Percentiles rank a stretch among this genome's conserved stretches.
phyloP scores from a whole-genome alignment of 495 filamentous ascomycete species.

The Echria macrotheca region DNA sequence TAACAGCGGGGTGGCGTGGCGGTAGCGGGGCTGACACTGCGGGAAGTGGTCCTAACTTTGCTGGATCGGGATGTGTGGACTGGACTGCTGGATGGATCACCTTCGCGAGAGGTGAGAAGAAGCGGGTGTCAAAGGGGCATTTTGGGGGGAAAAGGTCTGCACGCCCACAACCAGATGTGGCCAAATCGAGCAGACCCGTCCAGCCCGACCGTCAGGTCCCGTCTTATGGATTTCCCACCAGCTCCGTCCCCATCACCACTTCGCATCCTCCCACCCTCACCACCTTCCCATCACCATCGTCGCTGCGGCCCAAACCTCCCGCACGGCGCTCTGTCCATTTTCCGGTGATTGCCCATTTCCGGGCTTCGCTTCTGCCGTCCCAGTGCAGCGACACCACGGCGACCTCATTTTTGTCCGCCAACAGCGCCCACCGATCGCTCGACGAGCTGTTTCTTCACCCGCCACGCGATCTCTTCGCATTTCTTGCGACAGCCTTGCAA shows the following conservation, averaged over 20 bases:
- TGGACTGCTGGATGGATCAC: constrained; percentile 32
- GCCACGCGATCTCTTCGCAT: constrained; percentile 12
- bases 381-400: constrained; percentile 12
- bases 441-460: background rate
- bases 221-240: constrained; percentile 20
- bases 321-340: constrained; percentile 3
- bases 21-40: constrained; percentile 26
- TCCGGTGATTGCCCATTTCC: constrained; percentile 16
- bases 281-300: constrained; percentile 24
- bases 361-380: constrained; percentile 12
- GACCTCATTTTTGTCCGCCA: constrained; percentile 3
- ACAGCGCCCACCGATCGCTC: background rate
- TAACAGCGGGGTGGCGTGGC: constrained; percentile 16
- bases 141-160: constrained; percentile 29
- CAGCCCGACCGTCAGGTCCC: constrained; percentile 20
- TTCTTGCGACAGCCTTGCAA: constrained; percentile 16
- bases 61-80: constrained; percentile 27
- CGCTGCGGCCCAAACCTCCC: constrained; percentile 15
- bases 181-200: constrained; percentile 27
- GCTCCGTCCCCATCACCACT: constrained; percentile 16
- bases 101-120: constrained; percentile 31
- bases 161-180: constrained; percentile 35
- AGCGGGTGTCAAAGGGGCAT: constrained; percentile 32
- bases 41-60: constrained; percentile 22
- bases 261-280: constrained; percentile 15